These are phyloP conservation scores for Pelargonium australe DNA, from an alignment of 441 rosid species.

Conservation along the genomic window DNA sequence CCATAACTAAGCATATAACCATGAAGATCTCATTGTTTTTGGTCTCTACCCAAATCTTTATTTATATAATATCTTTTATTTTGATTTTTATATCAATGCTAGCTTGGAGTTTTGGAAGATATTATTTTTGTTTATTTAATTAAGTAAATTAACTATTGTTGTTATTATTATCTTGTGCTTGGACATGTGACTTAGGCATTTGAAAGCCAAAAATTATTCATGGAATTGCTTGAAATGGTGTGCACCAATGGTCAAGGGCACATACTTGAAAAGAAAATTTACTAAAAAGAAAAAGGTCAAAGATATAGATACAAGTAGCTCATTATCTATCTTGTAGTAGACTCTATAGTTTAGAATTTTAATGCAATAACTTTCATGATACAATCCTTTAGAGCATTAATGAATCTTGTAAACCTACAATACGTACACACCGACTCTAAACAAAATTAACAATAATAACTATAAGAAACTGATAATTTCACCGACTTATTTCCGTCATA, in stretches of 20 bases:
- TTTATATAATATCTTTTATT: neutral
- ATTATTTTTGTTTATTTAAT: neutral
- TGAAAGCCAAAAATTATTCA: neutral
- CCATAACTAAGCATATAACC: constrained; percentile 23
- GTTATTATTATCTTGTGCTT: neutral
- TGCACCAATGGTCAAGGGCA: neutral
- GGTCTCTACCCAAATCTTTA: neutral
- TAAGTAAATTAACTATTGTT: too few species aligned
- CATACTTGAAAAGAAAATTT: neutral
- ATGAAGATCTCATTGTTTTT: constrained; percentile 16
- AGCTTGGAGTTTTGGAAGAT: neutral
- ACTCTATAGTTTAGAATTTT: too few species aligned
- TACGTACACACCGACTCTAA: neutral
- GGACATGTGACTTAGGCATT: neutral
- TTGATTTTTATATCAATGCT: neutral
- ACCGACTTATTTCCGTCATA: too few species aligned
- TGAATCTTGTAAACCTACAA: too few species aligned
- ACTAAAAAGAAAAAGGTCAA: neutral
- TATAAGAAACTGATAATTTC: too few species aligned
- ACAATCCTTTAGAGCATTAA: too few species aligned
- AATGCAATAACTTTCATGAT: too few species aligned
- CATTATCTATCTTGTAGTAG: too few species aligned
- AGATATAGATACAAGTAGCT: neutral
- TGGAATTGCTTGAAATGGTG: too few species aligned
- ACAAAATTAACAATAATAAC: neutral